Base-by-base conservation (phyloP, 495 filamentous ascomycete genomes). In the Hypoxylon intermedium region DNA sequence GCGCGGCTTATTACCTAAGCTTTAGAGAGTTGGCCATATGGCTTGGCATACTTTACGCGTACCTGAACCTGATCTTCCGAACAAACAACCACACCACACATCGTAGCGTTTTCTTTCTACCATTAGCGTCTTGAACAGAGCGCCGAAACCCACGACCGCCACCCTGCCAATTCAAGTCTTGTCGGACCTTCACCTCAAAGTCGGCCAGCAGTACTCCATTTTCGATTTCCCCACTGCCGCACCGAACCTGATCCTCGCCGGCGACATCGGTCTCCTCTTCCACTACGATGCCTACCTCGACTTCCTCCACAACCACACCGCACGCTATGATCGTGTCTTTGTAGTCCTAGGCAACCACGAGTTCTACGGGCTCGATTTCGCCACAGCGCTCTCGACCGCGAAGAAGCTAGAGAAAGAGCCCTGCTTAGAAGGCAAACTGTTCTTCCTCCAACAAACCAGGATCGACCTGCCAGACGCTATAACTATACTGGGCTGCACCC, bases 281-380 rank as follows among this genome's bases (percentile, higher is more conserved):
- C 79, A 87, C 68, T 85, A 84, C 60, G 66, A 79, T 4, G 60
- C 65, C 3, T 86, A 83, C 65, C 75, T 72, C n/a, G 28, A 57
- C 20, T 85, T 87, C 58, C 63, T 87, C 31, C 60, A 75, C 28
- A 67, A 64, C 1, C 79, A 86, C 33, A 74, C 73, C 3, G 51
- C 72, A 6, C 66, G 58, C 0, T 86, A 80, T 62, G 50, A 75
- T 18, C 53, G 70, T 0, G 76, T 85, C 0, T 85, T 82, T 58
- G 72, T 85, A 1, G 72, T 85, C 0, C 76, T 83, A 7, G 85
- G 85, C 0, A 85, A 84, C 52, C 82, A 86, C 55, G 83, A 86
- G 59, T 85, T 86, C 71, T 83, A 84, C 63, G 75, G 77, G 33
- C 48, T 70, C 0, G 64, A 69, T 6, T 74, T 74, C 31, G 49